Evolutionary conservation across 148 eudicot species (phyloP).

Genomic region (Selenicereus undatus): DNA sequence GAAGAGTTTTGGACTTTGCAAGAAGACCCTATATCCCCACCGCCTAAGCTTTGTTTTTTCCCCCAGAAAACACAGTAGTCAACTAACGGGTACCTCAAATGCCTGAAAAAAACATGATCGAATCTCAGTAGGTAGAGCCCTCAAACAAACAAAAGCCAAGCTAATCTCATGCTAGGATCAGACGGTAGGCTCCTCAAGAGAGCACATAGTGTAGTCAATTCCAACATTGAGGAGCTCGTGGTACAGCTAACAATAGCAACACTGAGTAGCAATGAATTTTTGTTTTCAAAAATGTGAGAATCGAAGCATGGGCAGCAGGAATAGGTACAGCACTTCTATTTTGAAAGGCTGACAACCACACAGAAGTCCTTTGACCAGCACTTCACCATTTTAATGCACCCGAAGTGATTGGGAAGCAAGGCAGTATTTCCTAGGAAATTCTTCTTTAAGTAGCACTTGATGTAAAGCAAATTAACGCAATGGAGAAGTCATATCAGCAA

Average conservation of each 20-base stretch:
- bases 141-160: not conserved
- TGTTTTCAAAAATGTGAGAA: not conserved
- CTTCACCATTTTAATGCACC: not conserved
- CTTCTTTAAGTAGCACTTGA: not conserved
- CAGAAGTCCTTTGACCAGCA: not conserved
- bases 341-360: not conserved
- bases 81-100: too few relatives aligned
- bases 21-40: too few relatives aligned
- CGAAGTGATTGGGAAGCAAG: too few relatives aligned
- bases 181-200: not conserved
- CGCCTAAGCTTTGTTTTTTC: too few relatives aligned
- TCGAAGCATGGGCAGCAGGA: not conserved
- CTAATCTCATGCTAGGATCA: not conserved
- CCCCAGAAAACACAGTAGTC: too few relatives aligned
- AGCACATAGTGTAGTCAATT: not conserved
- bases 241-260: not conserved
- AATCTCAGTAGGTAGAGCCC: not conserved
- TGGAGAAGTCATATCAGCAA: not conserved
- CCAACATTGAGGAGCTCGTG: not conserved
- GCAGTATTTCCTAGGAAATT: not conserved
- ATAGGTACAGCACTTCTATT: not conserved
- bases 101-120: too few relatives aligned
- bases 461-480: not conserved
- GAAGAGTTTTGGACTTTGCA: too few relatives aligned
- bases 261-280: not conserved